phyloP scores from a whole-genome alignment of 495 filamentous ascomycete genomes.

The Stereocaulon alpinum region DNA sequence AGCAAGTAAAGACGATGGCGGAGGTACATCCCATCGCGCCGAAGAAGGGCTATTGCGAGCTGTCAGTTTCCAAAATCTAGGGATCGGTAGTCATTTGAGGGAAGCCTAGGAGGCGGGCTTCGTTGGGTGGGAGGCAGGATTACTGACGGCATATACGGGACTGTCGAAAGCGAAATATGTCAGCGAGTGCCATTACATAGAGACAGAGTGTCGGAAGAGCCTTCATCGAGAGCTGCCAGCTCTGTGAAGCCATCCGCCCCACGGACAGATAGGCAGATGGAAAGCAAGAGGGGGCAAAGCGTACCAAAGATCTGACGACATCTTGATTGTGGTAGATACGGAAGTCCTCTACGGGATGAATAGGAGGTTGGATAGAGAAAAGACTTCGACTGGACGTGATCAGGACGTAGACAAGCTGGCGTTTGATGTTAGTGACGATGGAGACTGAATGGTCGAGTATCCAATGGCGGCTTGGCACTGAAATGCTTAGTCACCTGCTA shows the following conservation, averaged over 20 bases:
- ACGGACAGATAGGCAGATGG: slow-evolving; percentile 11
- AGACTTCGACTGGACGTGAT: neutral
- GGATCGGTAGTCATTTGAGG: no score
- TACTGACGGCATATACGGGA: slow-evolving; percentile 98
- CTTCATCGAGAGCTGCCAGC: slow-evolving; percentile 1
- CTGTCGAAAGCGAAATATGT: slow-evolving; percentile 34
- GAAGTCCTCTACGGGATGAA: neutral
- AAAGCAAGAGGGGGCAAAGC: slow-evolving; percentile 31
- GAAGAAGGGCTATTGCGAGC: slow-evolving; percentile 75
- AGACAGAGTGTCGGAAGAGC: slow-evolving; percentile 8
- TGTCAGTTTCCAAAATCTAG: slow-evolving; percentile 10
- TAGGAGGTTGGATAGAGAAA: no score
- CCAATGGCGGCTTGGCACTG: slow-evolving; percentile 4
- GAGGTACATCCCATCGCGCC: slow-evolving; percentile 98
- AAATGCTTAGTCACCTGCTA: neutral
- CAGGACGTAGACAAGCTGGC: neutral
- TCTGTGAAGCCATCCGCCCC: slow-evolving; percentile 6
- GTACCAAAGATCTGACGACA: slow-evolving; percentile 59
- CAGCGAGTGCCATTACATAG: slow-evolving; percentile 2
- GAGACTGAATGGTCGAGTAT: slow-evolving; percentile 9
- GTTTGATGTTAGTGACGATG: slow-evolving; percentile 8
- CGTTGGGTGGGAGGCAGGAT: slow-evolving; percentile 14
- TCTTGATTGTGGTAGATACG: slow-evolving; percentile 30
- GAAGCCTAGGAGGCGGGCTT: slow-evolving; percentile 1
- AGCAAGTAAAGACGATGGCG: slow-evolving; percentile 98